Evolutionary conservation across 2,329 filamentous ascomycete species (phyloP).

Genomic region (Penicillium frequentans): DNA sequence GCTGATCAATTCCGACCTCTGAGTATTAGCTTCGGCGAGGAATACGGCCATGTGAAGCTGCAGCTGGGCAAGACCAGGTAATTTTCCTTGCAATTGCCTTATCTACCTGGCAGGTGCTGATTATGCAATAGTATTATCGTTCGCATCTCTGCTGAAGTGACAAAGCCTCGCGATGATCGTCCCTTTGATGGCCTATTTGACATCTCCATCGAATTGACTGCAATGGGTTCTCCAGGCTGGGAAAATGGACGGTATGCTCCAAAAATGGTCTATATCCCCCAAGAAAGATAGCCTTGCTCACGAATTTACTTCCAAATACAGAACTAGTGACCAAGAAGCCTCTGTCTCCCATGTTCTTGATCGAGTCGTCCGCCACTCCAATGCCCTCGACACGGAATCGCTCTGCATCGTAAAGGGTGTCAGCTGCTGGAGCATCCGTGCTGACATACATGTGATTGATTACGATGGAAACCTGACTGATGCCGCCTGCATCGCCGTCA

Average conservation of each 20-base stretch:
- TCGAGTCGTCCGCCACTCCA: conserved; percentile 88
- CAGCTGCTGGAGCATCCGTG: conserved; percentile 89
- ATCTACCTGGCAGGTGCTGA: conserved; percentile 11
- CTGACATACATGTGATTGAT: conserved; percentile 86
- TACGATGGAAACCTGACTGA: conserved; percentile 91
- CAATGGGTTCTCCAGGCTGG: conserved; percentile 88
- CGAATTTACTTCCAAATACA: conserved; percentile 22
- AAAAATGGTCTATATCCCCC: neutral
- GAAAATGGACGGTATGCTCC: conserved; percentile 69
- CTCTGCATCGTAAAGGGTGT: conserved; percentile 87
- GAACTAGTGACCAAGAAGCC: conserved; percentile 79
- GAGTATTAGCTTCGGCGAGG: conserved; percentile 79
- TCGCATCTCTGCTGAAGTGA: conserved; percentile 84
- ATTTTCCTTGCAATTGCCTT: conserved; percentile 12
- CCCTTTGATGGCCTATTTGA: conserved; percentile 95
- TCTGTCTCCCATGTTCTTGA: conserved; percentile 86
- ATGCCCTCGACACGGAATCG: conserved; percentile 91
- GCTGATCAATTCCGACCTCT: conserved; percentile 78
- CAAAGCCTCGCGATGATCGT: conserved; percentile 79
- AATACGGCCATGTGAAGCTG: conserved; percentile 87
- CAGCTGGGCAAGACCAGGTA: conserved; percentile 87
- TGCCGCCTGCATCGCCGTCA: conserved; percentile 78
- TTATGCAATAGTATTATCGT: conserved; percentile 66
- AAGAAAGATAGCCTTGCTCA: neutral
- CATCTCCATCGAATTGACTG: conserved; percentile 85